Evolutionary conservation across 2,329 filamentous ascomycete species (phyloP), one percentile per base, ranked within the genome.

Genomic region (Cytospora leucostoma): DNA sequence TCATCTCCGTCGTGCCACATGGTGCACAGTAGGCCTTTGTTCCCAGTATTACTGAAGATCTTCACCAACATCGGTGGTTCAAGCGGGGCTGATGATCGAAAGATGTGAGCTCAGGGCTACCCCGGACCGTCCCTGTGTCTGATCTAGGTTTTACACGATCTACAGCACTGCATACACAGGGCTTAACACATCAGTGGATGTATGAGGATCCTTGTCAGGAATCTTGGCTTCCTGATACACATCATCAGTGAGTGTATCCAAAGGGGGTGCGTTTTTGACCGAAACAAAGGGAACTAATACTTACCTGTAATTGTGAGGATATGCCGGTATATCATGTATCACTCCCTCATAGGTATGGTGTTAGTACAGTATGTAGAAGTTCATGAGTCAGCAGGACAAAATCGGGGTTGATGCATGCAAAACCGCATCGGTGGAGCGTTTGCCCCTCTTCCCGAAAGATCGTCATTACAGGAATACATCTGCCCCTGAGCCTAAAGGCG

Each of bases 391-490:
- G 27, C 27, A 27, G 27, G 27, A 27, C 27, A 27, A 27, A 4
- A 27, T 27, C 27, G 27, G 27, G 27, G 27, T 27, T 27, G 27
- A 27, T 27, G 27, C 27, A 27, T 27, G 27, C 27, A 27, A 44
- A 19, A n/a, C 40, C 17, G 40, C 15, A 44, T n/a, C 37, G 55
- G 59, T 61, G 59, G 59, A 32, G 32, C 49, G 32, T 49, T 40
- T n/a, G n/a, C n/a, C 59, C 49, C 38, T 49, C 51, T n/a, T 32
- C n/a, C 59, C 38, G 51, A 55, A 27, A 6, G 51, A 61, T 61
- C 59, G 59, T 61, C 51, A 61, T 61, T 61, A 32, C 51, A 61
- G 59, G 59, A 32, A 33, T 38, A 37, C 11, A 38, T 13, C 6
- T 61, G 59, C 52, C 51, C 59, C 15, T 56, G 51, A 50, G 19